Conservation (phyloP, 1,284 basidiomycete species). For the Polyporus tsugae region DNA sequence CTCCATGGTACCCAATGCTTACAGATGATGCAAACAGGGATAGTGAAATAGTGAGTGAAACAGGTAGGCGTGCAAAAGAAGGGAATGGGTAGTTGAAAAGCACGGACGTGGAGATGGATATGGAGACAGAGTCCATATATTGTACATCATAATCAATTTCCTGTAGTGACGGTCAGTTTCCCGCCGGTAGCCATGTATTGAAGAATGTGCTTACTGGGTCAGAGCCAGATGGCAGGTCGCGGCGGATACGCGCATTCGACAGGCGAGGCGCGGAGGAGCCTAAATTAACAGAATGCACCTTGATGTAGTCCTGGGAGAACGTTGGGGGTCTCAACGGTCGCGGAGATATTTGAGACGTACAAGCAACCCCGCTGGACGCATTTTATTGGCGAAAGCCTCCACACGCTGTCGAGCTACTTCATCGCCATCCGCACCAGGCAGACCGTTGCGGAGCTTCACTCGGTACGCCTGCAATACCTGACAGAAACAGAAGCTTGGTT, state of each 20-base stretch:
- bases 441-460: slow-evolving; percentile 69
- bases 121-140: slow-evolving; percentile 75
- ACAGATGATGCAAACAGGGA: slow-evolving; percentile 79
- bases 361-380: slow-evolving; percentile 72
- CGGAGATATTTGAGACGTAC: slow-evolving; percentile 48
- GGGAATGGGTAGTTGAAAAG: slow-evolving; percentile 84
- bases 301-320: slow-evolving; percentile 71
- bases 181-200: background rate
- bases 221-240: slow-evolving; percentile 28
- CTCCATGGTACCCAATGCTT: slow-evolving; percentile 36
- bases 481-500: slow-evolving; percentile 13
- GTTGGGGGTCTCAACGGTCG: background rate
- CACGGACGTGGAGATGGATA: slow-evolving; percentile 83
- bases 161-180: slow-evolving; percentile 40
- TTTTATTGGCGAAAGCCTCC: slow-evolving; percentile 75
- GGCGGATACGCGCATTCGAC: slow-evolving; percentile 60
- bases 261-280: slow-evolving; percentile 75
- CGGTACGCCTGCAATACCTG: slow-evolving; percentile 79
- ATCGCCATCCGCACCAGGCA: slow-evolving; percentile 70
- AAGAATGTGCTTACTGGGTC: slow-evolving; percentile 41
- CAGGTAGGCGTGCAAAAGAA: slow-evolving; percentile 81
- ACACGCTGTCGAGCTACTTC: slow-evolving; percentile 75
- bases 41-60: slow-evolving; percentile 80
- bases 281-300: slow-evolving; percentile 77
- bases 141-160: slow-evolving; percentile 69